Conservation (phyloP, 2,329 filamentous ascomycete species). For the Penicillium sp. region DNA sequence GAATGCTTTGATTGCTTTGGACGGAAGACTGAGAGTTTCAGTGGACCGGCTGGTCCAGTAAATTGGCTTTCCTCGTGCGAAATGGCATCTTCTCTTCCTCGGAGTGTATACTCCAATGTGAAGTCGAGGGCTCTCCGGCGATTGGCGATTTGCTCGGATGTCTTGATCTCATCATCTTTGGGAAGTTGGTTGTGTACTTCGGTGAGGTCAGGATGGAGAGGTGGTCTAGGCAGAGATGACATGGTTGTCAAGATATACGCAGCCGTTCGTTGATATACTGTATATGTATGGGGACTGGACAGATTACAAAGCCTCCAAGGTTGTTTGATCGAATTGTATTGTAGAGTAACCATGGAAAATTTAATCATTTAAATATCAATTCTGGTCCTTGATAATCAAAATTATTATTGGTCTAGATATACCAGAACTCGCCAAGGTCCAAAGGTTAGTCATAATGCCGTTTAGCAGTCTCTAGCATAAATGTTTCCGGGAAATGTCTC, state of each 20-base stretch:
- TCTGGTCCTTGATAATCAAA: not conserved
- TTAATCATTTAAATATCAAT: not conserved
- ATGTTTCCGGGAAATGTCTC: not conserved
- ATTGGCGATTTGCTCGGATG: not conserved
- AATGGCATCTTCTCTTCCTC: not conserved
- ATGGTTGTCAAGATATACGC: not conserved
- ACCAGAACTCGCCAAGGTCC: not conserved
- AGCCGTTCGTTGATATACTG: not conserved
- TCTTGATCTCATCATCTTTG: not conserved
- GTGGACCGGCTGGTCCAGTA: not conserved
- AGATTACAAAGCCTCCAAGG: not conserved
- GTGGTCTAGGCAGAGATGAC: not conserved
- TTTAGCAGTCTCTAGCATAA: not conserved
- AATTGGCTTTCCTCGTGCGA: not conserved
- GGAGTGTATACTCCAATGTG: not conserved
- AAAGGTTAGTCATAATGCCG: not conserved
- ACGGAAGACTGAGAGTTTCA: conserved; percentile 1
- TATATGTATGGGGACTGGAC: not conserved
- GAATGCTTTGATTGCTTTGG: not conserved
- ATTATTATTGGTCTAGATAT: not conserved
- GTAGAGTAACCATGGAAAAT: not conserved
- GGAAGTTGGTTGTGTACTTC: not conserved
- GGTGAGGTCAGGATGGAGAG: not conserved
- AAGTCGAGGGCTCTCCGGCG: not conserved
- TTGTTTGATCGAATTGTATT: not conserved